Conservation (phyloP, 2,329 filamentous ascomycete species). For the Pochonia chlamydosporia region DNA sequence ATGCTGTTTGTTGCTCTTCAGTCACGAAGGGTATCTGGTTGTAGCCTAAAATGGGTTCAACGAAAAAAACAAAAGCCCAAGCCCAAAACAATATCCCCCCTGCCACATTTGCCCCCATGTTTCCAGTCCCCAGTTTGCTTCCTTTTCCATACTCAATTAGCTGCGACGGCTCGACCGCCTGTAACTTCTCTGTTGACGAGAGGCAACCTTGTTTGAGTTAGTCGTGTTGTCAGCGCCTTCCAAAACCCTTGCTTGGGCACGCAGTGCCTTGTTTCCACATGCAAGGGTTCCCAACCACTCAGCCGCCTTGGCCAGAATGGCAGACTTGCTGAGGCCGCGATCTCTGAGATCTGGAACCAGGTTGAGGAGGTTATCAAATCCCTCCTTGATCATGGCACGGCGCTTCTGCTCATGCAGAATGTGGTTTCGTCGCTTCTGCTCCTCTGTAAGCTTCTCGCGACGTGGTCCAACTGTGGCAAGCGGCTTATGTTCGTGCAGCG, state of each 20-base stretch:
- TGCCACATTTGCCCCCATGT: too few relatives aligned
- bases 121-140: too few relatives aligned
- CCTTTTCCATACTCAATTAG: neutral
- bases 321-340: slow-evolving; percentile 3
- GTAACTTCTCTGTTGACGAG: neutral
- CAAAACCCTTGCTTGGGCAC: neutral
- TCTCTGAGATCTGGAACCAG: slow-evolving; percentile 1
- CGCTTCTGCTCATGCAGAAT: slow-evolving; percentile 6
- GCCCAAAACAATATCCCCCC: too few relatives aligned
- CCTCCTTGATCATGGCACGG: slow-evolving; percentile 5
- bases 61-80: too few relatives aligned
- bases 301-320: neutral
- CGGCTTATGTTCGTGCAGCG: neutral
- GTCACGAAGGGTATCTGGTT: too few relatives aligned
- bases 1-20: too few relatives aligned
- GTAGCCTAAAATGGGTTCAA: too few relatives aligned
- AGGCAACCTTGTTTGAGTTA: neutral
- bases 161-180: neutral
- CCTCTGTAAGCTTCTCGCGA: neutral
- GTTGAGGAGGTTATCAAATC: neutral
- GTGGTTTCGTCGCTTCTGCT: slow-evolving; percentile 6
- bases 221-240: neutral
- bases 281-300: slow-evolving; percentile 1
- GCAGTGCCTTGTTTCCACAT: neutral
- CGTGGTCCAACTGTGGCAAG: neutral